A percentile compares a stretch with the other conserved stretches of the same genome.
Conservation (phyloP, 805 yeast species). For the Candida ficus region DNA sequence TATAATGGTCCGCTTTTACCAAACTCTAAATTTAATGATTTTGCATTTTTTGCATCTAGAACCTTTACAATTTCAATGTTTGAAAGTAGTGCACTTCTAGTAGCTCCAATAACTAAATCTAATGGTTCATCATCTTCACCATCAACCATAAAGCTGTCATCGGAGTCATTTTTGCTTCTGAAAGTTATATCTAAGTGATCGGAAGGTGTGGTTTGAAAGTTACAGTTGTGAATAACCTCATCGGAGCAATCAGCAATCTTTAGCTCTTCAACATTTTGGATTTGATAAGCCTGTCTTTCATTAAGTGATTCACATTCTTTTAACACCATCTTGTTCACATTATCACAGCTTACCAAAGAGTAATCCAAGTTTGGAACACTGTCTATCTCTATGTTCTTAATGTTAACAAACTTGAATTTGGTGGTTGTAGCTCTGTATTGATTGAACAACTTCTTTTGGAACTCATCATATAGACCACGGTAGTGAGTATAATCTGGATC, state of each 20-base stretch:
- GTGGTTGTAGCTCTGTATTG: neutral
- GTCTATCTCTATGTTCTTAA: neutral
- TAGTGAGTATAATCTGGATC: neutral
- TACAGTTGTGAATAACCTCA: conserved; percentile 1
- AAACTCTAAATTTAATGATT: neutral
- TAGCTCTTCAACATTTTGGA: neutral
- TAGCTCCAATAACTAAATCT: neutral
- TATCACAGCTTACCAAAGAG: neutral
- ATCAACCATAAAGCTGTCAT: neutral
- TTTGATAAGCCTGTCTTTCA: neutral
- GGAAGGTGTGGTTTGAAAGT: neutral
- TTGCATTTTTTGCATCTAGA: neutral
- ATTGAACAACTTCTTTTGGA: neutral
- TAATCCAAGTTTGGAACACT: neutral
- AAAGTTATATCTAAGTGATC: neutral
- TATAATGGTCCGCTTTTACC: neutral
- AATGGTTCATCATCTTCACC: neutral
- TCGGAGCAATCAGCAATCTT: neutral
- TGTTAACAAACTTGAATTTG: conserved; percentile 1
- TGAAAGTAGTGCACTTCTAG: neutral
- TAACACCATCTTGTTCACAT: neutral
- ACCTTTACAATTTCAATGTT: neutral
- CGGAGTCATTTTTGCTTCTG: neutral
- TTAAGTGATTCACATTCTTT: neutral
- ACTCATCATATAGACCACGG: neutral